These are phyloP conservation scores for Spiromastix sp. DNA, from an alignment of 2,329 filamentous ascomycete genomes.

Conservation along the genomic window DNA sequence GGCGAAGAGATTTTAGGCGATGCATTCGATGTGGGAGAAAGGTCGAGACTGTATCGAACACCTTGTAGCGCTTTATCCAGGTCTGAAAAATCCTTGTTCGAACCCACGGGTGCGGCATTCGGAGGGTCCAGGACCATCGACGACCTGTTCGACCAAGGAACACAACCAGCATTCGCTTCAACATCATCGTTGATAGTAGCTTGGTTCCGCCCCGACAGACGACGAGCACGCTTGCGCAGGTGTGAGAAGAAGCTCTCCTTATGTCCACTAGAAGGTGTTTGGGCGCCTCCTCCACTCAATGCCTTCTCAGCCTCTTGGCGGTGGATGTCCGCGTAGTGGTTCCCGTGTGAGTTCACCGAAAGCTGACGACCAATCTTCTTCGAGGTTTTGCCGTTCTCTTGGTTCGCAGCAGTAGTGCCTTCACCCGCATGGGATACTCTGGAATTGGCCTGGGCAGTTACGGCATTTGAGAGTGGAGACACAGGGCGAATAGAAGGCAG, in stretches of 20 bases:
- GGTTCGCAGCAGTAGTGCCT: constrained; percentile 15
- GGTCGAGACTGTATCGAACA: constrained; percentile 49
- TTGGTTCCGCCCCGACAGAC: constrained; percentile 85
- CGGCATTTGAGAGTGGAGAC: constrained; percentile 88
- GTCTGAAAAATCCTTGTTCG: constrained; percentile 46
- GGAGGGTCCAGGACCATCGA: constrained; percentile 65
- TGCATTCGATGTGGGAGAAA: constrained; percentile 26
- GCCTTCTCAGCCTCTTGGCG: constrained; percentile 85
- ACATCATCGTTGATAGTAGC: constrained; percentile 75
- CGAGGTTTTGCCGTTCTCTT: constrained; percentile 50
- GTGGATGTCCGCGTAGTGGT: constrained; percentile 84
- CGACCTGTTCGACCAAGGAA: constrained; percentile 78
- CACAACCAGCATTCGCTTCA: constrained; percentile 85
- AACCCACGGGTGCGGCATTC: constrained; percentile 35
- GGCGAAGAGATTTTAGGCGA: constrained; percentile 26
- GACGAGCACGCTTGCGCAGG: constrained; percentile 79
- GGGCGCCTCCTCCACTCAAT: constrained; percentile 70
- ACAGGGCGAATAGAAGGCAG: constrained; percentile 89
- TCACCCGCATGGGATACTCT: constrained; percentile 48
- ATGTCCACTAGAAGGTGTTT: constrained; percentile 57
- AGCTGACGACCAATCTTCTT: constrained; percentile 95
- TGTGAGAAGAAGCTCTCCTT: constrained; percentile 99
- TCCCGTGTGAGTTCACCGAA: constrained; percentile 82
- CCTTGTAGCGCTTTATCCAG: constrained; percentile 52
- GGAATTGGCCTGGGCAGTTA: constrained; percentile 76